phyloP scores from a whole-genome alignment of 495 filamentous ascomycete species.

The Neurospora pannonica region DNA sequence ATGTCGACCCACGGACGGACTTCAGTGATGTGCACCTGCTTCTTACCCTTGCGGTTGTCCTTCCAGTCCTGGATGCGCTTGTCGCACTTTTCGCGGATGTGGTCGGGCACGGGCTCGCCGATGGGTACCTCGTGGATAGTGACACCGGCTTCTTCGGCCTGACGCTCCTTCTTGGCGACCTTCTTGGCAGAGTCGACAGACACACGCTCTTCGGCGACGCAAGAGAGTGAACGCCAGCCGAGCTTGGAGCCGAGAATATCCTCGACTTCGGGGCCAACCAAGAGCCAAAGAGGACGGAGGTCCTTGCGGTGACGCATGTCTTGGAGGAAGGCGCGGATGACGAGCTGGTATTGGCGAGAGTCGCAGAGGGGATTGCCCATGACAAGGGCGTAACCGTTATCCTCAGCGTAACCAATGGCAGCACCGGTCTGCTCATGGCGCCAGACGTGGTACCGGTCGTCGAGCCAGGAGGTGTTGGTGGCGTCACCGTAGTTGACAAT shows the following conservation, averaged over 20 bases:
- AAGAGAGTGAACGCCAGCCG: constrained; percentile 75
- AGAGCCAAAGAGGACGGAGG: constrained; percentile 73
- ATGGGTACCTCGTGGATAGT: constrained; percentile 57
- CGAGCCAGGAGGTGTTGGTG: constrained; percentile 78
- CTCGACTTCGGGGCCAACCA: constrained; percentile 59
- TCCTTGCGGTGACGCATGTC: constrained; percentile 60
- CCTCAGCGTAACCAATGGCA: constrained; percentile 66
- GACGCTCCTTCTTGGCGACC: constrained; percentile 49
- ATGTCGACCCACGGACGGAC: constrained; percentile 73
- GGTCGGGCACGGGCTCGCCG: constrained; percentile 51
- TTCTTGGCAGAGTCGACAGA: constrained; percentile 62
- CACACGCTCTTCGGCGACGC: constrained; percentile 74
- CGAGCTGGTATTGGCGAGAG: constrained; percentile 54
- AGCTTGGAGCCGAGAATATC: constrained; percentile 64
- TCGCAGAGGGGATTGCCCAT: constrained; percentile 79
- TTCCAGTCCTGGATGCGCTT: constrained; percentile 71
- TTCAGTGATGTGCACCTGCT: constrained; percentile 75
- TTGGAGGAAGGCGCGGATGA: constrained; percentile 62
- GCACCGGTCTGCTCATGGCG: constrained; percentile 67
- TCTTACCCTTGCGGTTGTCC: constrained; percentile 60
- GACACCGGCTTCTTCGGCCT: constrained; percentile 68
- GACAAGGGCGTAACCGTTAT: constrained; percentile 63
- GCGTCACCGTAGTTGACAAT: constrained; percentile 87
- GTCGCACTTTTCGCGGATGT: constrained; percentile 55
- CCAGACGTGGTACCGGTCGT: constrained; percentile 75